A percentile compares a stretch with the other conserved stretches of the same genome.
phyloP scores from a whole-genome alignment of 345 rosid species.

The Limnanthes douglasii region DNA sequence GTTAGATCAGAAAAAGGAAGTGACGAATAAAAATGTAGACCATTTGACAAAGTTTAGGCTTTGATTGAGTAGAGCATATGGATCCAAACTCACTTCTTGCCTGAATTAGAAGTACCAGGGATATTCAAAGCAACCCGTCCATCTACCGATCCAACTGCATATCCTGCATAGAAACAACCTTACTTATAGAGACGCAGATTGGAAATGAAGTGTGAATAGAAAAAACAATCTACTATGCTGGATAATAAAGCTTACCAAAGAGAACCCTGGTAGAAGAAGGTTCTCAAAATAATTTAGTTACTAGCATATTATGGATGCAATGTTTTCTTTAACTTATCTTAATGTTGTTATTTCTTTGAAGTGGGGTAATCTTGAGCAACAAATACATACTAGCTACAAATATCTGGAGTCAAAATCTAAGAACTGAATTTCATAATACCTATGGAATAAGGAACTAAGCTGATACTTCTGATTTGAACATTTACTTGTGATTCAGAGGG shows the following conservation, averaged over 20 bases:
- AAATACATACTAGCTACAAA: too few relatives aligned
- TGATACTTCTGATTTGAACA: conserved; percentile 32
- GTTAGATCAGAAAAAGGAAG: not conserved
- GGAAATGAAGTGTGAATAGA: too few relatives aligned
- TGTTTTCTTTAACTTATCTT: not conserved
- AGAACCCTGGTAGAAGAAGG: too few relatives aligned
- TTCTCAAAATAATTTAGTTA: too few relatives aligned
- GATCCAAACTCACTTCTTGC: conserved; percentile 29
- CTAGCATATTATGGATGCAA: too few relatives aligned
- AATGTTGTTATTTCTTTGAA: not conserved
- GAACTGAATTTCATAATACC: conserved; percentile 16
- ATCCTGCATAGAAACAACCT: conserved; percentile 30
- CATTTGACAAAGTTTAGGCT: not conserved
- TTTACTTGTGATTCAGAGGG: conserved; percentile 21
- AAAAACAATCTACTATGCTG: too few relatives aligned
- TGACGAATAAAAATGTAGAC: not conserved
- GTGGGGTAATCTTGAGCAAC: not conserved
- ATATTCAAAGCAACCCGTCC: conserved; percentile 64
- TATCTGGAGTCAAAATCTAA: conserved; percentile 4
- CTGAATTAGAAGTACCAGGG: conserved; percentile 23
- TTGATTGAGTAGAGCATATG: not conserved
- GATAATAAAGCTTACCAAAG: too few relatives aligned
- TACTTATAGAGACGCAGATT: too few relatives aligned
- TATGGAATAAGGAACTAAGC: conserved; percentile 24
- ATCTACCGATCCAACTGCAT: conserved; percentile 79